Conservation (phyloP, 169 alveolate species). For the Plasmodium adleri region DNA sequence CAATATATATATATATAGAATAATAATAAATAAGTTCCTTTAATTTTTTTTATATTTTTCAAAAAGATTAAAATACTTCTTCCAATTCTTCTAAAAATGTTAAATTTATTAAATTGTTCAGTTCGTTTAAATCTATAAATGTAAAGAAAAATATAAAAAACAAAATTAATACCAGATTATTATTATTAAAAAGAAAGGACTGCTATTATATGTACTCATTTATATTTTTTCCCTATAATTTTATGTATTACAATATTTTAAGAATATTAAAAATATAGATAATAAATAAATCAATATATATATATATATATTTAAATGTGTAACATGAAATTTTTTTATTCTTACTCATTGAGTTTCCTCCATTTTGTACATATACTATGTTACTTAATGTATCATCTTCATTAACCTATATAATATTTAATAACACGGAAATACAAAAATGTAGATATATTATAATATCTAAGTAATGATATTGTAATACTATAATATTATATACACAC, state of each 20-base stretch:
- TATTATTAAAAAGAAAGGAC: background rate
- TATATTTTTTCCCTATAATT: background rate
- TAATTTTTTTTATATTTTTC: background rate
- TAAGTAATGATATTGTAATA: too few relatives aligned
- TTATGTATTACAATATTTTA: background rate
- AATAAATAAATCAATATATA: background rate
- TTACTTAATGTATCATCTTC: constrained; percentile 69
- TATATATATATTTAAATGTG: background rate
- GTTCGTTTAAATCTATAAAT: constrained; percentile 58
- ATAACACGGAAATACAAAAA: background rate
- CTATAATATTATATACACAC: background rate
- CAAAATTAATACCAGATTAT: background rate
- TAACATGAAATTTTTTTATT: constrained; percentile 5
- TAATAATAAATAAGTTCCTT: too few relatives aligned
- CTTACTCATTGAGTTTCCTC: constrained; percentile 58
- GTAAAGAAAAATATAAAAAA: background rate
- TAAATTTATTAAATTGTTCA: constrained; percentile 63
- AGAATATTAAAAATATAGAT: too few relatives aligned
- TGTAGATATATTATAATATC: background rate
- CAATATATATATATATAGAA: too few relatives aligned
- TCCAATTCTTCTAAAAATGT: constrained; percentile 67
- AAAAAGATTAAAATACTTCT: constrained; percentile 41
- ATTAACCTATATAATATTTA: constrained; percentile 34
- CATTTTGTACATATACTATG: constrained; percentile 63
- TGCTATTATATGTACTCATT: background rate